Conservation (phyloP, 441 rosid genomes). For the Metrosideros polymorpha region DNA sequence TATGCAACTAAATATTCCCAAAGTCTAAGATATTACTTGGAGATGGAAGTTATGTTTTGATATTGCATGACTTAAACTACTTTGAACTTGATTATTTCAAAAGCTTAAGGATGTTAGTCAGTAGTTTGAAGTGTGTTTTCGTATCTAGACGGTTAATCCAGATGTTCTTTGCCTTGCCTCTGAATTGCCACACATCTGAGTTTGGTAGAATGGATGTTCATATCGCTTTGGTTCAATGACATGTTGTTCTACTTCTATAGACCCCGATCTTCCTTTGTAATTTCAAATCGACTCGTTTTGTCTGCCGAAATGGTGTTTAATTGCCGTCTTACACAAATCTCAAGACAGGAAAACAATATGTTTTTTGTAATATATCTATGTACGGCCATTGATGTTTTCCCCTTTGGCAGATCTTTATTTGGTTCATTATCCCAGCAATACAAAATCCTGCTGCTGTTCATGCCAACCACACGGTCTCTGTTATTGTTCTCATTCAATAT, state of each 20-base stretch:
- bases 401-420: constrained; percentile 55
- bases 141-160: neutral
- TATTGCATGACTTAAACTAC: neutral
- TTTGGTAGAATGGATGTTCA: neutral
- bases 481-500: constrained; percentile 73
- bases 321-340: neutral
- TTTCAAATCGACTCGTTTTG: neutral
- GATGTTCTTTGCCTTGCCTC: neutral
- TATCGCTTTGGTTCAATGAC: neutral
- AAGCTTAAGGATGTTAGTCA: neutral
- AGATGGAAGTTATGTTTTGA: neutral
- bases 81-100: neutral
- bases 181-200: neutral
- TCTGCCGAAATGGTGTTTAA: neutral
- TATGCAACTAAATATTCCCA: neutral
- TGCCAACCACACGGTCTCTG: constrained; percentile 55
- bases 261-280: neutral
- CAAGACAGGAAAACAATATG: neutral
- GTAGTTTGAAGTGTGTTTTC: neutral
- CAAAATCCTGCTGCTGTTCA: constrained; percentile 30
- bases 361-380: neutral
- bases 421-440: constrained; percentile 70
- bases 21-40: neutral
- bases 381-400: neutral
- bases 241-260: neutral